A percentile compares a stretch with the other conserved stretches of the same genome.
These are phyloP conservation scores for Firmiana major DNA, from an alignment of 345 rosid species.

Conservation along the genomic window DNA sequence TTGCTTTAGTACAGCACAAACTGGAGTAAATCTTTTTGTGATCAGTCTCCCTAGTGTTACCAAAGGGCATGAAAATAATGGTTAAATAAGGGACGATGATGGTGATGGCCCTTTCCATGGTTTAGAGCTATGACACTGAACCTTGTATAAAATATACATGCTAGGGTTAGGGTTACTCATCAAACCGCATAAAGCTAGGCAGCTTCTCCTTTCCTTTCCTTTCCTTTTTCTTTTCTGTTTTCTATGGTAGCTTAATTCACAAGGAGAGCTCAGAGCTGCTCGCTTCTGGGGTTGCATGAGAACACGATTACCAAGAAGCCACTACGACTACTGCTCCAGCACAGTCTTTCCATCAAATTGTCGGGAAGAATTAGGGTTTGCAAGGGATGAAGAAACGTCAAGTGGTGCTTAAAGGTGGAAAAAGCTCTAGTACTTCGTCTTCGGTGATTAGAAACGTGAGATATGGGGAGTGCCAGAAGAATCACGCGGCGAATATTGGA, in stretches of 20 bases:
- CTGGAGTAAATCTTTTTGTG: slow-evolving; percentile 13
- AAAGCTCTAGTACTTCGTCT: slow-evolving; percentile 38
- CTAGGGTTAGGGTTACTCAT: slow-evolving; percentile 65
- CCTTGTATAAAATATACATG: slow-evolving; percentile 24
- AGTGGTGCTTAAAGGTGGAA: slow-evolving; percentile 37
- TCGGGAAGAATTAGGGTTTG: slow-evolving; percentile 29
- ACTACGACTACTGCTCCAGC: background rate
- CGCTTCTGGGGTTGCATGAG: slow-evolving; percentile 23
- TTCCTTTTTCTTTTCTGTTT: background rate
- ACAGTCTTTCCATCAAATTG: background rate
- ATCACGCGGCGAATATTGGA: slow-evolving; percentile 72
- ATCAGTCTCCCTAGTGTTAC: slow-evolving; percentile 13
- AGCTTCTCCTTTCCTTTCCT: background rate
- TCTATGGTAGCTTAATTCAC: slow-evolving; percentile 5
- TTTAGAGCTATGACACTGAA: background rate
- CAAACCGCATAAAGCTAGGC: slow-evolving; percentile 25
- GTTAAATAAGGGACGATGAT: slow-evolving; percentile 29
- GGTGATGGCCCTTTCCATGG: background rate
- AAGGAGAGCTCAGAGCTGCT: slow-evolving; percentile 1
- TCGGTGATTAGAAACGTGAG: slow-evolving; percentile 31
- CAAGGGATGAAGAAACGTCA: slow-evolving; percentile 48
- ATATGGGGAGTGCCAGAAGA: slow-evolving; percentile 72
- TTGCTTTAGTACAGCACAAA: slow-evolving; percentile 32
- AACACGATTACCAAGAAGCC: slow-evolving; percentile 7
- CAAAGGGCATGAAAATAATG: slow-evolving; percentile 33